phyloP scores from a whole-genome alignment of 2,329 filamentous ascomycete species.

The Sarocladium brachiariae region DNA sequence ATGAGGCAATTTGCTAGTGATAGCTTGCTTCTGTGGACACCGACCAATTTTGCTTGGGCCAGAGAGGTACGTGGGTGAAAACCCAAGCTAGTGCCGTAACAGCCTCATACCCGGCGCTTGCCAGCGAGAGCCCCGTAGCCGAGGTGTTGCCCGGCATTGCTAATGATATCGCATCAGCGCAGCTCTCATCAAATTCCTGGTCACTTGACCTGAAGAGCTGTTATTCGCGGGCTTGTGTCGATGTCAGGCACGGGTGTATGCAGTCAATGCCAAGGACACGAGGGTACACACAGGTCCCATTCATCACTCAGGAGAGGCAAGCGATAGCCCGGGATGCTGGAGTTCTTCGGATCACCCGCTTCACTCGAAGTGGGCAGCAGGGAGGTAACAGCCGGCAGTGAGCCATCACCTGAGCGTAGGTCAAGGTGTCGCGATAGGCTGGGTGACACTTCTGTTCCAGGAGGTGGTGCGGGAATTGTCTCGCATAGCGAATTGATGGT shows the following conservation, averaged over 20 bases:
- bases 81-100: not conserved
- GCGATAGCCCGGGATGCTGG: not conserved
- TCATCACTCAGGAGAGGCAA: not conserved
- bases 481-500: no score
- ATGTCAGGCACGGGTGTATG: not conserved
- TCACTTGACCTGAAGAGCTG: not conserved
- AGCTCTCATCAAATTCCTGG: not conserved
- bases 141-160: constrained; percentile 5
- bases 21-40: constrained; percentile 1
- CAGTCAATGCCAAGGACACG: not conserved
- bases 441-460: not conserved
- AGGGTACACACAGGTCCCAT: not conserved
- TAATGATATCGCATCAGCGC: not conserved
- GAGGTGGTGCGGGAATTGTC: not conserved
- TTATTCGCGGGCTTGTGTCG: not conserved
- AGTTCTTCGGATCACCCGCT: not conserved
- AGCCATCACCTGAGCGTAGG: not conserved
- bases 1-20: constrained; percentile 4
- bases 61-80: not conserved
- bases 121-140: constrained; percentile 5
- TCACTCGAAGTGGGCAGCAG: not conserved
- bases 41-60: not conserved
- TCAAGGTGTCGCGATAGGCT: not conserved
- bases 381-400: constrained; percentile 1
- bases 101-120: constrained; percentile 2